A percentile compares a stretch with the other conserved stretches of the same genome.
phyloP scores from a whole-genome alignment of 441 rosid genomes.

The Eutrema salsugineum region DNA sequence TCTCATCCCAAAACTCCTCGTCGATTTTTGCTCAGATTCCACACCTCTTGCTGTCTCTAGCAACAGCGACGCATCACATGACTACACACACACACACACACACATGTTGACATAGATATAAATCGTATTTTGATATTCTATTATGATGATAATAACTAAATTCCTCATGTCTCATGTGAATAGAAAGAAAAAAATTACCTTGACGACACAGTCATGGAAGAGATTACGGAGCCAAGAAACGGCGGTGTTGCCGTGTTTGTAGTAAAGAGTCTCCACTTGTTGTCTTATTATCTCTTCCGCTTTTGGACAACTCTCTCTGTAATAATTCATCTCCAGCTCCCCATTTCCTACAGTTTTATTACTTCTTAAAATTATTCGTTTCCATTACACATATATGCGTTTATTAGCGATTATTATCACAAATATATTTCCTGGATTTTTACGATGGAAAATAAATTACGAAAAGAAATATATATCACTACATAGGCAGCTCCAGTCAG shows the following conservation, averaged over 20 bases:
- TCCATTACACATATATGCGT: neutral
- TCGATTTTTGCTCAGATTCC: slow-evolving; percentile 58
- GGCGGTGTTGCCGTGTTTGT: slow-evolving; percentile 80
- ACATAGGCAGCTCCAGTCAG: neutral
- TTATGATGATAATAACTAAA: neutral
- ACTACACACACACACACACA: slow-evolving; percentile 32
- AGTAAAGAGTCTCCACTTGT: slow-evolving; percentile 56
- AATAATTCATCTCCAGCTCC: slow-evolving; percentile 60
- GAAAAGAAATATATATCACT: no score
- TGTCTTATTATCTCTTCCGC: slow-evolving; percentile 77
- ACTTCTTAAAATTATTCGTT: neutral
- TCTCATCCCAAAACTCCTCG: slow-evolving; percentile 83
- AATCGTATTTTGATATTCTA: neutral
- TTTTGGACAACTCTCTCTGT: slow-evolving; percentile 60
- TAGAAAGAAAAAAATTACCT: slow-evolving; percentile 30
- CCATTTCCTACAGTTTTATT: slow-evolving; percentile 39
- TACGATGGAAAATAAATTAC: neutral
- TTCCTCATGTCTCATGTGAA: neutral
- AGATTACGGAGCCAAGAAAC: slow-evolving; percentile 92
- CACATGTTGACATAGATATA: neutral
- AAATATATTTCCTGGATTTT: neutral
- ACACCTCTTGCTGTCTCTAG: slow-evolving; percentile 48
- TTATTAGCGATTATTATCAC: neutral
- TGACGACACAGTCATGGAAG: slow-evolving; percentile 79
- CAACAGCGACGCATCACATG: slow-evolving; percentile 81